Evolutionary conservation across 2,329 filamentous ascomycete species (phyloP).

Genomic region (Penicillium sp.): DNA sequence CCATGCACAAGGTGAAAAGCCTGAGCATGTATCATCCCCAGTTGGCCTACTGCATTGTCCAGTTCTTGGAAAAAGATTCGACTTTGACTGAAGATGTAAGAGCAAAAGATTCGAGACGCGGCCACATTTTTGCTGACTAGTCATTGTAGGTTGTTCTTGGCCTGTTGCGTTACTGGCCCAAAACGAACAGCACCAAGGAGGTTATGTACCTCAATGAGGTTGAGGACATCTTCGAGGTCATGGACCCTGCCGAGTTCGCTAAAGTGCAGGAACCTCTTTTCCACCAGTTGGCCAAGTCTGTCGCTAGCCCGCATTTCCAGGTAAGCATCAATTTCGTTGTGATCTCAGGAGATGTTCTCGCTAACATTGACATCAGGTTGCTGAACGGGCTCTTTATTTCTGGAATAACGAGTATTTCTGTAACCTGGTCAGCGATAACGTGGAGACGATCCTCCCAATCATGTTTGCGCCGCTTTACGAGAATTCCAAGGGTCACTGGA

Average conservation of each 20-base stretch:
- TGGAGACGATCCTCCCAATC: conserved; percentile 95
- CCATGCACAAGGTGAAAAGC: conserved; percentile 96
- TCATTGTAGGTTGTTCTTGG: conserved; percentile 76
- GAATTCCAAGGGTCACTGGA: conserved; percentile 99
- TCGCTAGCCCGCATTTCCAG: conserved; percentile 97
- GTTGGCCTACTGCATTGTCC: conserved; percentile 96
- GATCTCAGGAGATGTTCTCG: neutral
- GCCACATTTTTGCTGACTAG: conserved; percentile 1
- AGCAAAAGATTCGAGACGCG: too few relatives aligned
- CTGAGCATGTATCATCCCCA: conserved; percentile 99
- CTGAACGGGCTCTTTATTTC: conserved; percentile 94
- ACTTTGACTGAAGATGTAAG: conserved; percentile 90
- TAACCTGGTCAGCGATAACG: conserved; percentile 97
- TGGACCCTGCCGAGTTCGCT: conserved; percentile 97
- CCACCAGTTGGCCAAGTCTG: conserved; percentile 94
- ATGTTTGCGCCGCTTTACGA: conserved; percentile 99
- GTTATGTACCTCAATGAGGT: conserved; percentile 99
- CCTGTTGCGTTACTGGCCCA: conserved; percentile 93
- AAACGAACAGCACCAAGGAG: conserved; percentile 98
- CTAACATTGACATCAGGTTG: conserved; percentile 53
- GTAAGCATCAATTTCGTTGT: conserved; percentile 32
- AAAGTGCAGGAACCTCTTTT: conserved; percentile 98
- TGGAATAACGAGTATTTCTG: conserved; percentile 99
- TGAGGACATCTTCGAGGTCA: conserved; percentile 98
- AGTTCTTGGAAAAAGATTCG: conserved; percentile 96